Evolutionary conservation across 106 monocot species (phyloP), one percentile per base, ranked within the genome.

Genomic region (Dioscorea dumetorum): DNA sequence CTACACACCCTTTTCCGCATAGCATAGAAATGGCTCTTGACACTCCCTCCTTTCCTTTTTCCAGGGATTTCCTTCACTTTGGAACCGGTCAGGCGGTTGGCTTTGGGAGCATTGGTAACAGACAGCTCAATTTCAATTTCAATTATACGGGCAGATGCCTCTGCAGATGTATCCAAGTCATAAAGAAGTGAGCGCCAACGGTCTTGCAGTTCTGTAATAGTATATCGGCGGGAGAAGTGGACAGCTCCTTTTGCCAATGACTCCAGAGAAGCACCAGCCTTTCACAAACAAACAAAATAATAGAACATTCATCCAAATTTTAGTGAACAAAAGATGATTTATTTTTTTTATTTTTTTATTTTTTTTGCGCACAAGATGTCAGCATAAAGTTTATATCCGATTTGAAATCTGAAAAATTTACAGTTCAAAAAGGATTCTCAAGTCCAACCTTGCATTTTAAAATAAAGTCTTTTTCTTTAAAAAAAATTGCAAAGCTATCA

Each of bases 241-340:
- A 99, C 90, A 24, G 89, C 97, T n/a, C 97, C 97, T 92, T 90
- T 99, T 48, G 97, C 97, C 58, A 99, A 74, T 52, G 89, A 86
- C 76, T 89, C 92, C 76, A 99, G 70, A 11, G 92, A 93, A 64
- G 97, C 97, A 65, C 97, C 97, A 67, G 87, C 89, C 97, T 99
- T 67, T 34, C 57, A 33, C 4, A 15, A 31, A 72, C 19, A 52
- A 10, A 72, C 14, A 23, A 61, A 49, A 12, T 22, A 62, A 58
- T 6, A 41, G 6, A 10, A 3, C 41, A 41, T 41, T 41, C 41
- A 41, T 41, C 41, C 41, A 41, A 8, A 8, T 41, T 41, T 41
- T 41, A 8, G 6, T 41, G 10, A 41, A 41, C 9, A 41, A 41
- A 41, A 28, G 28, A 28, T 28, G 28, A 28, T 28, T 28, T n/a